Evolutionary conservation across 305 asterid species (phyloP), one percentile per base, ranked within the genome.

Genomic region (Fraxinus xanthoxyloides): DNA sequence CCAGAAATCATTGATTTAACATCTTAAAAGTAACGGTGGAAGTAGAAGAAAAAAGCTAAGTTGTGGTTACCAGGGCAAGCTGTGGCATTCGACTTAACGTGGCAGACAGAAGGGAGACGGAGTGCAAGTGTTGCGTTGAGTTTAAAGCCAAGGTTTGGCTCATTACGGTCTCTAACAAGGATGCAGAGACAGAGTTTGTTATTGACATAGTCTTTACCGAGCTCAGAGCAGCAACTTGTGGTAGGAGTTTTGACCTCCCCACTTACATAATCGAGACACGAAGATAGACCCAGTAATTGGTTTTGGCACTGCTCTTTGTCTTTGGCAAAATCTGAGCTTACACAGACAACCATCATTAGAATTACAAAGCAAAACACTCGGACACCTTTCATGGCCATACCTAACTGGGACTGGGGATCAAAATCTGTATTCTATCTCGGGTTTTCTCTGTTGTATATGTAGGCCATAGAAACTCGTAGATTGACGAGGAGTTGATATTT

Each of bases 51-150:
- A 46, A 46, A 23, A 70, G 7, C 51, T 5, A 36, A 56, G 28
- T 73, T 23, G 12, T 15, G 31, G 34, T 75, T 82, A 88, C 93
- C 87, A 0, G 81, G 77, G 77, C 89, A 90, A 19, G 63, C 0
- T 1, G 89, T 32, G 72, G 84, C 87, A 8, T 80, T 81, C 17
- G 87, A n/a, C 19, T 72, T 80, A 32, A 77, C 70, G 4, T 38
- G 84, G 61, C 89, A 88, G 9, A 83, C 2, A 59, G 84, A 72
- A 63, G 87, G 85, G 21, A 90, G 90, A 28, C 80, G 38, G 32
- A 88, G 23, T 24, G 92, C 91, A n/a, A 85, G 91, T 0, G 93
- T 88, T 5, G 88, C 89, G 17, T 91, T 88, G 79, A 90, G 75
- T 56, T 87, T 90, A 36, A 85, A 82, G 5, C 89, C 89, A 1